Conservation (phyloP, 768 basidiomycete species). For the Phlebiopsis flavidoalba region DNA sequence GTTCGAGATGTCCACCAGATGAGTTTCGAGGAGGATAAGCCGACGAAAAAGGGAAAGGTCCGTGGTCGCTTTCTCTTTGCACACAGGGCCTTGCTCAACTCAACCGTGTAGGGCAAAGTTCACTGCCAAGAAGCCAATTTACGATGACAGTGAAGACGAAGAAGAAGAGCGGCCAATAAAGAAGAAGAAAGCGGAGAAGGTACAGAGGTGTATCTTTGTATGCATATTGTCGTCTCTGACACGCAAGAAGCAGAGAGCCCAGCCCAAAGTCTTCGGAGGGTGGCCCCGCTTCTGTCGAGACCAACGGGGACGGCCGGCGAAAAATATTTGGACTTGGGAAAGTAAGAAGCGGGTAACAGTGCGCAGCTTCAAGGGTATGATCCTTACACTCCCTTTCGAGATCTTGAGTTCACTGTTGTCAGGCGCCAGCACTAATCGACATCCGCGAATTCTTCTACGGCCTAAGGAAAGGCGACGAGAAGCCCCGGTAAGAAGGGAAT, state of each 20-base stretch:
- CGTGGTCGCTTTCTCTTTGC: background rate
- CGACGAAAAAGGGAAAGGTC: conserved; percentile 9
- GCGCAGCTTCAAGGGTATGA: conserved; percentile 39
- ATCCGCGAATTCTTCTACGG: conserved; percentile 75
- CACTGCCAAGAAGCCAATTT: conserved; percentile 5
- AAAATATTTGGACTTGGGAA: conserved; percentile 61
- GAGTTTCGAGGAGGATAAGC: conserved; percentile 9
- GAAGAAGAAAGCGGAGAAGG: conserved; percentile 6
- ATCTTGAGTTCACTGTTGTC: conserved; percentile 8
- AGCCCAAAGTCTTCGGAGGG: conserved; percentile 19
- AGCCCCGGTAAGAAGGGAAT: conserved; percentile 84
- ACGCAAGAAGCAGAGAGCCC: background rate
- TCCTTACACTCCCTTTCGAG: background rate
- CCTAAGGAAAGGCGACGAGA: conserved; percentile 45
- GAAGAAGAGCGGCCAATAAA: conserved; percentile 9
- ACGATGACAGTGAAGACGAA: conserved; percentile 1
- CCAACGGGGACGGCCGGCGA: conserved; percentile 34
- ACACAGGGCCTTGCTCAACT: background rate
- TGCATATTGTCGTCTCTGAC: background rate
- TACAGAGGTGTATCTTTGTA: background rate
- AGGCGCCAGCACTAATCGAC: conserved; percentile 55
- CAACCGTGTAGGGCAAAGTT: background rate
- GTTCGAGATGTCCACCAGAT: background rate
- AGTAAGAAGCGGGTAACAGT: conserved; percentile 67
- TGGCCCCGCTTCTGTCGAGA: conserved; percentile 20